Conservation (phyloP, 2,329 filamentous ascomycete genomes). For the Colletotrichum shisoi region DNA sequence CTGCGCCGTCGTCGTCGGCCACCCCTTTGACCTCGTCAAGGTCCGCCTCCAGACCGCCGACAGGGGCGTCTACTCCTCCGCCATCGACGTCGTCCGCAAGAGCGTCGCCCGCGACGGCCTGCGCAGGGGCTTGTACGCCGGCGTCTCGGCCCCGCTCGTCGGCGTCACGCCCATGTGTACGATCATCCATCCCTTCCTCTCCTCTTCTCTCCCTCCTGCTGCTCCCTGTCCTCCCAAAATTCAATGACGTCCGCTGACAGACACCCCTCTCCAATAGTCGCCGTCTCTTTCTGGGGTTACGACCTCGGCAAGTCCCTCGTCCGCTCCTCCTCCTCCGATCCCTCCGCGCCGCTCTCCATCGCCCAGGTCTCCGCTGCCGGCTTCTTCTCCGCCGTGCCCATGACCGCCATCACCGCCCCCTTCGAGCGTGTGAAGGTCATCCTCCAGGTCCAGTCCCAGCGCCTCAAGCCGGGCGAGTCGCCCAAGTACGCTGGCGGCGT, state of each 20-base stretch:
- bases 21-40: conserved; percentile 98
- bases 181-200: conserved; percentile 50
- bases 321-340: conserved; percentile 68
- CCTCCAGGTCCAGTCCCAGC: conserved; percentile 95
- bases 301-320: conserved; percentile 94
- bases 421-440: conserved; percentile 99
- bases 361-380: conserved; percentile 89
- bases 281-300: conserved; percentile 84
- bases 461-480: conserved; percentile 88
- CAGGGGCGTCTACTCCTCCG: conserved; percentile 87
- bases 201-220: background rate
- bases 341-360: conserved; percentile 75
- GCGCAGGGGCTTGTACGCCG: conserved; percentile 85
- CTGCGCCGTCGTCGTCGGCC: conserved; percentile 91
- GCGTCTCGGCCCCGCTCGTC: conserved; percentile 91
- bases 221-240: conserved; percentile 7
- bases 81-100: conserved; percentile 89
- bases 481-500: conserved; percentile 86
- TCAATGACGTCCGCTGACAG: background rate
- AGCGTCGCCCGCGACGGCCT: conserved; percentile 88
- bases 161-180: conserved; percentile 99
- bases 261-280: conserved; percentile 57
- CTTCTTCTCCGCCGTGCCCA: conserved; percentile 97
- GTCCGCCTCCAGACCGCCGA: conserved; percentile 96
- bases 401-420: conserved; percentile 97